These are phyloP conservation scores for Melampsora occidentalis DNA, from an alignment of 1,284 basidiomycete genomes.

Conservation along the genomic window DNA sequence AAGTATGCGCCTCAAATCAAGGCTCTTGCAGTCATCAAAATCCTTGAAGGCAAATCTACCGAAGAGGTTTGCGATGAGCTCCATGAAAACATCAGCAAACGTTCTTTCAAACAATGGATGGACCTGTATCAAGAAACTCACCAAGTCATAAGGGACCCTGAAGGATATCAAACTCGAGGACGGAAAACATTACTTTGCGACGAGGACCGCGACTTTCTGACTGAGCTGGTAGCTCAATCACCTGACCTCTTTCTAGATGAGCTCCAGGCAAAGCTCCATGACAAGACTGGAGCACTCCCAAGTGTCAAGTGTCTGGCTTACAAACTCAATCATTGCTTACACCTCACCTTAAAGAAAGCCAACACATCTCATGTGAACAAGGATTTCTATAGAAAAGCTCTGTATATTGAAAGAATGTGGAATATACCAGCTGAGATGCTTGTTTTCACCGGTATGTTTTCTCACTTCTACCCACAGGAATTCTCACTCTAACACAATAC, in stretches of 20 bases:
- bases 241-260: constrained; percentile 10
- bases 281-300: neutral
- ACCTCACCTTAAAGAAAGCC: too few species aligned
- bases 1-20: too few species aligned
- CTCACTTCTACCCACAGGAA: too few species aligned
- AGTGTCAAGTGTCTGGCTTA: neutral
- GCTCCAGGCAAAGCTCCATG: neutral
- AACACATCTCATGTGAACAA: constrained; percentile 6
- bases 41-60: too few species aligned
- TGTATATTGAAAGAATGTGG: neutral
- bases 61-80: too few species aligned
- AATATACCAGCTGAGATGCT: constrained; percentile 9
- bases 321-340: neutral
- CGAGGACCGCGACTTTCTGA: constrained; percentile 10
- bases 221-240: neutral
- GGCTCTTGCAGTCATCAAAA: too few species aligned
- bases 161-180: constrained; percentile 1
- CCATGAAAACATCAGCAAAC: neutral
- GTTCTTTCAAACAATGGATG: constrained; percentile 9
- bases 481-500: too few species aligned
- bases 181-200: neutral
- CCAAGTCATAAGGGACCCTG: constrained; percentile 2
- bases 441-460: constrained; percentile 2
- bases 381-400: neutral
- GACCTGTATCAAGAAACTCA: constrained; percentile 12